Percentiles rank a stretch among this genome's conserved stretches.
These are phyloP conservation scores for Trametes elegans DNA, from an alignment of 768 basidiomycete genomes.

Conservation along the genomic window DNA sequence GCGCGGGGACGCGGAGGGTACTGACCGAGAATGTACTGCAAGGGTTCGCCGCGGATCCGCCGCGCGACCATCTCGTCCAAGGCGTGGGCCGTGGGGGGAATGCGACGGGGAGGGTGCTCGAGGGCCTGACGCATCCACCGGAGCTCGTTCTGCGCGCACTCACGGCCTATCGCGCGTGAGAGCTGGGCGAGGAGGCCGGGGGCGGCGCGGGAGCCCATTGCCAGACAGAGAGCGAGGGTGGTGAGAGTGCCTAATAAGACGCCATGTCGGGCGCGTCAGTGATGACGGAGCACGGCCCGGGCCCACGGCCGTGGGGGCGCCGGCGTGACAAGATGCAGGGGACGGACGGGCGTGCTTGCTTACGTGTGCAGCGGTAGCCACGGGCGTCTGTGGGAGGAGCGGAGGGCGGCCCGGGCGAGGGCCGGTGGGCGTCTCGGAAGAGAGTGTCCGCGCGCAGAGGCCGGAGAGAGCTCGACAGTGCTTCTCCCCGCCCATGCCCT, in stretches of 20 bases:
- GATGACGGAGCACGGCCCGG: neutral
- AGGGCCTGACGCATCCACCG: slow-evolving; percentile 46
- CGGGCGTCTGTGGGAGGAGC: neutral
- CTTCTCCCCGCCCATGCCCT: slow-evolving; percentile 8
- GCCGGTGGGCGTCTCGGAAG: slow-evolving; percentile 9
- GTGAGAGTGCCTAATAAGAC: neutral
- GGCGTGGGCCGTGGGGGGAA: slow-evolving; percentile 18
- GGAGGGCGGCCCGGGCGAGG: neutral
- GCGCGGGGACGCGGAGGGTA: slow-evolving; percentile 13
- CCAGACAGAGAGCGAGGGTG: neutral
- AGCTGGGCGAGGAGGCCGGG: slow-evolving; percentile 29
- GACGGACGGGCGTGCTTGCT: slow-evolving; percentile 1
- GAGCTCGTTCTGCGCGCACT: slow-evolving; percentile 41
- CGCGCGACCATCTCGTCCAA: slow-evolving; percentile 52
- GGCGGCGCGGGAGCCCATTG: neutral
- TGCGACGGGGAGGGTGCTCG: neutral
- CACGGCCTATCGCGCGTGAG: slow-evolving; percentile 33
- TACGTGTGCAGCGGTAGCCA: no score
- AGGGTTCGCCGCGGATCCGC: slow-evolving; percentile 67
- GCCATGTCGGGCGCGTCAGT: neutral
- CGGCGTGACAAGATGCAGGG: slow-evolving; percentile 7
- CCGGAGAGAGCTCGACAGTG: neutral
- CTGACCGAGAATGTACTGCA: slow-evolving; percentile 89
- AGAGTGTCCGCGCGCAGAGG: neutral
- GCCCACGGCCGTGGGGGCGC: slow-evolving; percentile 2